A percentile compares a stretch with the other conserved stretches of the same genome.
Evolutionary conservation across 768 basidiomycete genomes (phyloP).

Genomic region (Punctularia strigosozonata): DNA sequence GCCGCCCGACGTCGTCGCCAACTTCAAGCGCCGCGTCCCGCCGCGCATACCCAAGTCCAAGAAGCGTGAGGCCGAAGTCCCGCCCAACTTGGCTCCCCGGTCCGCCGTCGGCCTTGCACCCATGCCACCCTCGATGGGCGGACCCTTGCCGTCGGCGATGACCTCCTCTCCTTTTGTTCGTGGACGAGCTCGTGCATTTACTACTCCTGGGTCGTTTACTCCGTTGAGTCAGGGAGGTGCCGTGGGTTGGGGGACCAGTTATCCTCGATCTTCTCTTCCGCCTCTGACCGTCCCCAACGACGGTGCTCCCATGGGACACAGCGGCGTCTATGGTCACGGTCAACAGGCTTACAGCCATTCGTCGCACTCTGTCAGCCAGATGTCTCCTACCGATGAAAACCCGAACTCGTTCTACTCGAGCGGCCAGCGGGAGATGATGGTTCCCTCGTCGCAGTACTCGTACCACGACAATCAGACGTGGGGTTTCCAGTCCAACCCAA

Average conservation of each 20-base stretch:
- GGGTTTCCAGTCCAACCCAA: slow-evolving; percentile 35
- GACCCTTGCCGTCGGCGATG: slow-evolving; percentile 27
- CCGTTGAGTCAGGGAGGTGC: slow-evolving; percentile 51
- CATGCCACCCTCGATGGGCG: slow-evolving; percentile 51
- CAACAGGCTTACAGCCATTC: too few species aligned
- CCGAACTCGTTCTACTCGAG: slow-evolving; percentile 29
- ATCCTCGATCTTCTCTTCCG: slow-evolving; percentile 50
- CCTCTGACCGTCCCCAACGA: slow-evolving; percentile 79
- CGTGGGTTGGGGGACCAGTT: slow-evolving; percentile 44
- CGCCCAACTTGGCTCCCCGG: slow-evolving; percentile 53
- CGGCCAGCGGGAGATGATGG: slow-evolving; percentile 22
- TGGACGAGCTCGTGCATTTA: slow-evolving; percentile 57
- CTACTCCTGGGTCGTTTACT: slow-evolving; percentile 71
- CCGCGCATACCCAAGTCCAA: slow-evolving; percentile 83
- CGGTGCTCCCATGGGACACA: slow-evolving; percentile 44
- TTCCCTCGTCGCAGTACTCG: slow-evolving; percentile 45
- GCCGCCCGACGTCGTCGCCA: slow-evolving; percentile 79
- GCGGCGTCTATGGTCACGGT: slow-evolving; percentile 48
- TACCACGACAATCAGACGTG: slow-evolving; percentile 55
- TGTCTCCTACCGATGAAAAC: slow-evolving; percentile 62
- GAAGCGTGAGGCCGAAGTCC: slow-evolving; percentile 66
- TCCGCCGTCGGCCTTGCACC: slow-evolving; percentile 60
- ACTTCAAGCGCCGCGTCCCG: slow-evolving; percentile 92
- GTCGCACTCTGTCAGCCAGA: slow-evolving; percentile 50
- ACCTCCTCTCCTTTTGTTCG: slow-evolving; percentile 41